Base-by-base conservation (phyloP, 306 rosid genomes). In the Rosa persica region DNA sequence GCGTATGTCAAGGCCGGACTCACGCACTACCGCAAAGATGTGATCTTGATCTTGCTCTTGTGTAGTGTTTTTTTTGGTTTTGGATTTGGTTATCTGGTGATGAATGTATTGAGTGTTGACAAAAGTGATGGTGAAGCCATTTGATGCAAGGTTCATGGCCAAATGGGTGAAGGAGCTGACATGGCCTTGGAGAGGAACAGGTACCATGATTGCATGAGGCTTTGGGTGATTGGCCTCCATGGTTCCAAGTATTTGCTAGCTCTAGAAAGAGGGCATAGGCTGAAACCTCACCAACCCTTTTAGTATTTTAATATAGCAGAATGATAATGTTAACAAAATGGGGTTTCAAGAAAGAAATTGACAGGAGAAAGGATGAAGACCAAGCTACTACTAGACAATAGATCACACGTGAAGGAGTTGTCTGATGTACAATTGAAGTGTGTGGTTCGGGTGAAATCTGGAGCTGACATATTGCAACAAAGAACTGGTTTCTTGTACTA, bases 1-100 rank as follows among this genome's bases (percentile, higher is more conserved):
- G 51, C 83, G 73, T 23, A 79, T 81, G 62, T 81, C 86, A 5
- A 70, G 79, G 30, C 86, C 83, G 27, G 73, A 70, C 7, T 58
- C 49, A 4, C 83, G 76, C 0, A 76, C 88, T 0, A 47, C 62
- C 13, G 81, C 52, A 3, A 85, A 85, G 44, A 85, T 78, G 55
- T 85, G 61, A 11, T 36, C 48, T 74, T 74, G 52, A 10, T 58
- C 76, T 36, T 77, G 42, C 4, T 6, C 34, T 16, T 71, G 60
- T 1, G 16, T 22, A 0, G 6, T 5, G 34, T 72, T 47, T 54
- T 34, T 38, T 44, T 25, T 73, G 71, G 61, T 4, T 69, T 40
- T 58, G 23, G 84, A 81, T n/a, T 58, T 58, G 46, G 76, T 76
- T 22, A 81, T 48, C 5, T 76, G 67, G 67, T 81, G 77, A 76